Evolutionary conservation across 257 asterid genomes (phyloP), one percentile per base, ranked within the genome.

Genomic region (Nicotiana paniculata): DNA sequence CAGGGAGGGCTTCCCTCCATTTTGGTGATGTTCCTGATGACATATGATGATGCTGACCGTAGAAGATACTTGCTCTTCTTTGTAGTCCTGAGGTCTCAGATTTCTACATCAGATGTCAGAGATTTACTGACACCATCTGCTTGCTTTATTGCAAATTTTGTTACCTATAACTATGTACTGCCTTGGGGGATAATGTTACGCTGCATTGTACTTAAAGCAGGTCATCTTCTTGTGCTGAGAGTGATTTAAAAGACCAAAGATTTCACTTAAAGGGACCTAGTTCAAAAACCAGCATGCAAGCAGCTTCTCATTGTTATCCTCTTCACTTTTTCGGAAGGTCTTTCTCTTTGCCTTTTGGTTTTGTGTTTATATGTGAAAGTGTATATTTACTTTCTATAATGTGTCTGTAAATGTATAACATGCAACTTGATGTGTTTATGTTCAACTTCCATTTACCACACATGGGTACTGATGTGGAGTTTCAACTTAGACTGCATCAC

Each of bases 281-380:
- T 24, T 21, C 51, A 32, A 46, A 30, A 57, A 48, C 62, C 79
- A 74, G 24, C 86, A 93, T 95, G 97, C 91, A 88, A 82, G 87
- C 89, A 79, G 86, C 94, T 78, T 85, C 87, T 57, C 93, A 81
- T 63, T 83, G 85, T 85, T 87, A 84, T 83, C 96, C 95, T n/a
- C 68, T 85, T 82, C 86, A 83, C 81, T 66, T 87, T 83, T 83
- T 83, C 61, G 65, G 70, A 86, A 91, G 97, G 98, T 94, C 79
- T 24, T 61, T 16, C 53, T 64, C 65, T 39, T 11, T 46, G 61
- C 54, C 46, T 33, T 10, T 12, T 54, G 48, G 65, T 21, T 76
- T 55, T 24, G 24, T 77, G 33, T 83, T 57, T 54, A 48, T 37
- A 26, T 57, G 24, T 70, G 16, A 1, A 8, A 35, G 26, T 51